Evolutionary conservation across 2,329 filamentous ascomycete genomes (phyloP).

Genomic region (Colletotrichum simmondsii): DNA sequence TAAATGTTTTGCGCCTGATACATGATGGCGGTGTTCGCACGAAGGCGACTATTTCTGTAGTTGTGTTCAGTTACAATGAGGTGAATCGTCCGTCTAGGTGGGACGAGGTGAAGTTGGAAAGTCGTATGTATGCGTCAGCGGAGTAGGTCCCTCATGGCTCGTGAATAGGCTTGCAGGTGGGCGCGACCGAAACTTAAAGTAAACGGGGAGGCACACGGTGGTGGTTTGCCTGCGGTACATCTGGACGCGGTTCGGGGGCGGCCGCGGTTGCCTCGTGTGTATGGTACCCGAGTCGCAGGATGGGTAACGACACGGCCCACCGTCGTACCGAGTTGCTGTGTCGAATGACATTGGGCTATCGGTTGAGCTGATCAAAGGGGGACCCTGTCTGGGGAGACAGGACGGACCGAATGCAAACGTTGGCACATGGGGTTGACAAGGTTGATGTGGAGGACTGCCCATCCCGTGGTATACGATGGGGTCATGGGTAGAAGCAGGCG

Average conservation of each 20-base stretch:
- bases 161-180: not conserved
- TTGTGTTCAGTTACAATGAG: not conserved
- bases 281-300: slow-evolving; percentile 1
- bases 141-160: not conserved
- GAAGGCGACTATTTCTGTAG: not conserved
- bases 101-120: not conserved
- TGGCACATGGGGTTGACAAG: slow-evolving; percentile 29
- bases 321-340: slow-evolving; percentile 17
- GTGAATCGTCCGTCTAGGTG: not conserved
- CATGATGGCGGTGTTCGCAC: slow-evolving; percentile 42
- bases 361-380: not conserved
- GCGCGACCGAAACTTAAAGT: slow-evolving; percentile 18
- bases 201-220: not conserved
- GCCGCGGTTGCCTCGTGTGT: slow-evolving; percentile 8
- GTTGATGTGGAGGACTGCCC: slow-evolving; percentile 28
- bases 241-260: slow-evolving; percentile 6
- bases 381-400: slow-evolving; percentile 14
- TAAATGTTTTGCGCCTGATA: slow-evolving; percentile 64
- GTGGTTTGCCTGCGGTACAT: not conserved
- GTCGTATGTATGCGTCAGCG: slow-evolving; percentile 6
- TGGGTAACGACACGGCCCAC: slow-evolving; percentile 4
- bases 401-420: slow-evolving; percentile 33
- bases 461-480: slow-evolving; percentile 13
- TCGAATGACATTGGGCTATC: slow-evolving; percentile 28
- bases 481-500: slow-evolving; percentile 13